Evolutionary conservation across 2,329 filamentous ascomycete species (phyloP), one percentile per base, ranked within the genome.

Genomic region (Tolypocladium ovalisporum): DNA sequence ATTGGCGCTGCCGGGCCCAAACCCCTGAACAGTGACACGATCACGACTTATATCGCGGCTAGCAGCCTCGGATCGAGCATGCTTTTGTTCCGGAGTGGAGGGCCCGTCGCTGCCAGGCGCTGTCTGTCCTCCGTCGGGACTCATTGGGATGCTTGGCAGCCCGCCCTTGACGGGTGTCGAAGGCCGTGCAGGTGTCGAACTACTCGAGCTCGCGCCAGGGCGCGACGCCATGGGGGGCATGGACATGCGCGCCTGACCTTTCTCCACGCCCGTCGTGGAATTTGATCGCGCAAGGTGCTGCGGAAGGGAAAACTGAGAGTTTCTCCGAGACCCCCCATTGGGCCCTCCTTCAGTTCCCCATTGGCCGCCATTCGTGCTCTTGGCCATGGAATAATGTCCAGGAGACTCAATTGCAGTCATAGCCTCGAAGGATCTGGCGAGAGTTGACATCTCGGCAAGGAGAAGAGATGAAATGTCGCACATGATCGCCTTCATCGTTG

Each of bases 401-500:
- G 90, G 90, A 0, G 90, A 92, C 61, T 93, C 88, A 59, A 97
- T 85, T 4, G 83, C 85, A 4, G 86, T 85, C 73, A 88, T 80
- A 32, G 76, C 86, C 69, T 91, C 88, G 57, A 89, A 82, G 0
- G 83, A 87, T 65, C 83, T 89, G 58, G 87, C 88, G 58, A 90
- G 77, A 1, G 82, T 84, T 35, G 86, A 88, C 80, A 93, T 84
- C 71, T 90, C 88, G 24, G 87, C 87, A 27, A 93, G 76, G 52
- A 93, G 71, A 55, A 89, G 68, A 15, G 87, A 87, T 4, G 88
- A 89, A 57, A 92, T 81, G 68, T 90, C 86, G 66, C 88, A 90
- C 82, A 93, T 86, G 65, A 89, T 79, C 0, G 87, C 89, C 72
- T 89, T 90, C 70, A 92, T 85, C 1, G 90, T 94, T 2, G 90